phyloP scores from a whole-genome alignment of 2,329 filamentous ascomycete genomes.

The Davidsoniella neocaledoniae region DNA sequence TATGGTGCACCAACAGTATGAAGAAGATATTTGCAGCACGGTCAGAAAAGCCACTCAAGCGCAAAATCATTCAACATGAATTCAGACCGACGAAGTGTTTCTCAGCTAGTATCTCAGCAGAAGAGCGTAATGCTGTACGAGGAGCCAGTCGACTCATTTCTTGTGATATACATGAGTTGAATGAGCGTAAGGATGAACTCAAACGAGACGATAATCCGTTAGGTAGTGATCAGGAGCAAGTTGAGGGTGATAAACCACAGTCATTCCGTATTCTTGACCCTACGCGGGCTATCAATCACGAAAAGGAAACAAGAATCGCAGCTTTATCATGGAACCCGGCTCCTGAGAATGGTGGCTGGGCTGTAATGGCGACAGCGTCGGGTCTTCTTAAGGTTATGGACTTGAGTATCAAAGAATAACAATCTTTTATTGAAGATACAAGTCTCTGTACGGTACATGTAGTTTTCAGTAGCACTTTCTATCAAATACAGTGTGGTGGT shows the following conservation, averaged over 20 bases:
- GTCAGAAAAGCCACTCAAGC: conserved; percentile 23
- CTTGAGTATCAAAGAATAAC: conserved; percentile 31
- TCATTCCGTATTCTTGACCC: conserved; percentile 18
- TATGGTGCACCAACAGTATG: conserved; percentile 32
- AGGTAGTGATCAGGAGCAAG: conserved; percentile 17
- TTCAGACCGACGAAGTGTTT: conserved; percentile 25
- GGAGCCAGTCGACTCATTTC: conserved; percentile 34
- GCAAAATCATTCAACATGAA: conserved; percentile 37
- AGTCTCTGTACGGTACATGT: conserved; percentile 3
- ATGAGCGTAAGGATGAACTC: conserved; percentile 18
- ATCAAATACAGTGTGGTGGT: conserved; percentile 49
- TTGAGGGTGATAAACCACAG: conserved; percentile 11
- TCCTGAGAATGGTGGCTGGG: conserved; percentile 46
- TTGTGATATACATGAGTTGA: conserved; percentile 33
- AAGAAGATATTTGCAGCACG: conserved; percentile 26
- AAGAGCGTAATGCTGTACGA: conserved; percentile 15
- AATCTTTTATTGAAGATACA: conserved; percentile 4
- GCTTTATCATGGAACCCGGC: conserved; percentile 54
- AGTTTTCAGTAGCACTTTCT: conserved; percentile 26
- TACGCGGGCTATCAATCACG: conserved; percentile 35
- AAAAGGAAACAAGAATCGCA: conserved; percentile 45
- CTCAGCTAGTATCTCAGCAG: background rate
- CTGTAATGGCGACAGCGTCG: conserved; percentile 47
- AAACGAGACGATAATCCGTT: conserved; percentile 17
- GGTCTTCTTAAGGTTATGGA: conserved; percentile 52